Evolutionary conservation across 108 stramenopile genomes (phyloP), one percentile per base, ranked within the genome.

Genomic region (Pseudonitzschia multiseries): DNA sequence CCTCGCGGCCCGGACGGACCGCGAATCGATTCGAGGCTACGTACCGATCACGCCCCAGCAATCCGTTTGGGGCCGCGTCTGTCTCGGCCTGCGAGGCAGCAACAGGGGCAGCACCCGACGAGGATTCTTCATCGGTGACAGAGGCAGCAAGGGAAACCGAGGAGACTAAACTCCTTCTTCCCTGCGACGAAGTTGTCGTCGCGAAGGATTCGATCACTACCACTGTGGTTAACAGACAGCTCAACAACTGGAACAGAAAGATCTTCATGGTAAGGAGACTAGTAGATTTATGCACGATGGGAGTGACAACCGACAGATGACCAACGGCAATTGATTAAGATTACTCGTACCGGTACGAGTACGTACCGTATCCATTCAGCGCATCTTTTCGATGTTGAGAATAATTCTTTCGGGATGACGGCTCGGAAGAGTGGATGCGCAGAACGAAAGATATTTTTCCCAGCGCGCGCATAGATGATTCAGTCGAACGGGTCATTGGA

Each of bases 1-100:
- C 89, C 24, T 65, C 85, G 44, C 87, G 78, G 65, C 85, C 84
- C 24, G 72, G 61, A 31, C 93, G 86, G 26, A 94, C 93, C 2
- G 91, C 88, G 82, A 94, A 94, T 22, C 92, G 89, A 65, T 93
- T 93, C 9, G 92, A 89, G 24, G 87, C 92, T n/a, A 93, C 75
- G 60, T 93, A 93, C 13, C 92, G 84, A 83, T 93, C 92, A 50
- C 92, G 82, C 33, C 79, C 83, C 46, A 90, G 69, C 50, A 87
- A 57, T 65, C 80, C 86, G 41, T 53, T 68, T 41, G 26, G 2
- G 13, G 67, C 73, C 62, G 62, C 13, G 46, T 48, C 46, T 3
- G 1, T 48, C 8, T 36, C 36, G 36, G 4, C 6, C 36, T 36
- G 36, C 6, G 36, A 6, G 36, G 36, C 36, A 6, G n/a, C n/a